Conservation (phyloP, 805 yeast genomes). For the Ogataea paradorogensis region DNA sequence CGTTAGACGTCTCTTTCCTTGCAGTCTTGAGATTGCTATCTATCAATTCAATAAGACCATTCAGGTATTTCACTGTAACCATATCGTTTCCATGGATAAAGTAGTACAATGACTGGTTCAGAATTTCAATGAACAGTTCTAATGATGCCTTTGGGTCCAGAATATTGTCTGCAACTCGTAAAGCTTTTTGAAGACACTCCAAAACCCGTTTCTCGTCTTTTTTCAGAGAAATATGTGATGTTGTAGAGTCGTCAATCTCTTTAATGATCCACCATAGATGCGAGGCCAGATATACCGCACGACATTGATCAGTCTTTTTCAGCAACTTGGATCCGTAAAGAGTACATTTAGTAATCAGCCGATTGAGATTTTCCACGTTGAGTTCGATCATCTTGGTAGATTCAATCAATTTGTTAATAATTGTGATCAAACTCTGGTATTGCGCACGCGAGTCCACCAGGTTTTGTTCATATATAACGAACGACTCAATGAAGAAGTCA, state of each 20-base stretch:
- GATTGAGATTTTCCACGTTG: constrained; percentile 66
- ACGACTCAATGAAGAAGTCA: constrained; percentile 87
- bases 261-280: constrained; percentile 95
- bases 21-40: constrained; percentile 51
- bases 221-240: constrained; percentile 28
- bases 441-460: constrained; percentile 48
- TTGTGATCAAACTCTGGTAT: constrained; percentile 45
- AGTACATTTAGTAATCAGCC: constrained; percentile 79
- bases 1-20: constrained; percentile 18
- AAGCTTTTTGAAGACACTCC: constrained; percentile 85
- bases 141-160: constrained; percentile 74
- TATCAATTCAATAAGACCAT: constrained; percentile 82
- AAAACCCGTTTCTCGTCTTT: constrained; percentile 67
- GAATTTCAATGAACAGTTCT: constrained; percentile 84
- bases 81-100: constrained; percentile 74
- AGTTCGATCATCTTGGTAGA: constrained; percentile 39
- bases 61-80: constrained; percentile 72
- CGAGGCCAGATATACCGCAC: constrained; percentile 82
- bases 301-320: constrained; percentile 92
- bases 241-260: constrained; percentile 29
- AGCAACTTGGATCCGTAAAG: constrained; percentile 83
- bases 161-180: constrained; percentile 91
- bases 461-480: constrained; percentile 74
- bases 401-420: constrained; percentile 44
- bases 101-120: constrained; percentile 82